Percentiles rank a stretch among this genome's conserved stretches.
phyloP scores from a whole-genome alignment of 202 grass and related monocot genomes.

The Dendrocalamus latiflorus region DNA sequence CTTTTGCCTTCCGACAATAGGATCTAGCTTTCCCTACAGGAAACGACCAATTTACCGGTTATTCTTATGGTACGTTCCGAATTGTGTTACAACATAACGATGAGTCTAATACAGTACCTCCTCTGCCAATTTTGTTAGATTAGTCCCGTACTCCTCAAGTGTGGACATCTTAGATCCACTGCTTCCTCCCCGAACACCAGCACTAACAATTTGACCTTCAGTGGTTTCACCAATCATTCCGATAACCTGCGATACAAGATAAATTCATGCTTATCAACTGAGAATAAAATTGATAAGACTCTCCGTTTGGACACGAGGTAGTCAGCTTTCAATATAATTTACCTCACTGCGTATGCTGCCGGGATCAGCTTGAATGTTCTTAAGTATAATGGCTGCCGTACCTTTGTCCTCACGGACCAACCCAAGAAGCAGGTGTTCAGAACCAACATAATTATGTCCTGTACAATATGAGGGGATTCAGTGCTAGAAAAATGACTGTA shows the following conservation, averaged over 20 bases:
- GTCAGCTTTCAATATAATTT: neutral
- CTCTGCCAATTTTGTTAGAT: too few species aligned
- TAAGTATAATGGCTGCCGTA: conserved; percentile 55
- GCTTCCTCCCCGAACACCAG: conserved; percentile 64
- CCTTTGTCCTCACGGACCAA: conserved; percentile 70
- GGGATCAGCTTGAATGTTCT: conserved; percentile 52
- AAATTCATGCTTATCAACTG: neutral
- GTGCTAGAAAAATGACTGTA: neutral
- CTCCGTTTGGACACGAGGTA: neutral
- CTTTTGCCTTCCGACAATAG: conserved; percentile 52
- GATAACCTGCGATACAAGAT: conserved; percentile 23
- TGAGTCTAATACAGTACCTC: too few species aligned
- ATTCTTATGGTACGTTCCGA: neutral
- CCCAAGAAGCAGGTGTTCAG: conserved; percentile 74
- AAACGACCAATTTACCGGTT: neutral
- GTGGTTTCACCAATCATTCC: conserved; percentile 69
- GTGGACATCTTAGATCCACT: too few species aligned
- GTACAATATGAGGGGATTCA: neutral
- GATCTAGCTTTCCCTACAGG: conserved; percentile 61
- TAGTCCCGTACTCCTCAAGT: too few species aligned
- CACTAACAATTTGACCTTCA: conserved; percentile 51
- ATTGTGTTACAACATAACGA: neutral
- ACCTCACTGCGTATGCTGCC: conserved; percentile 51
- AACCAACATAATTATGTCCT: conserved; percentile 75
- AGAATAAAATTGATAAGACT: too few species aligned